Evolutionary conservation across 2,329 filamentous ascomycete genomes (phyloP).

Genomic region (Verruconis gallopava): DNA sequence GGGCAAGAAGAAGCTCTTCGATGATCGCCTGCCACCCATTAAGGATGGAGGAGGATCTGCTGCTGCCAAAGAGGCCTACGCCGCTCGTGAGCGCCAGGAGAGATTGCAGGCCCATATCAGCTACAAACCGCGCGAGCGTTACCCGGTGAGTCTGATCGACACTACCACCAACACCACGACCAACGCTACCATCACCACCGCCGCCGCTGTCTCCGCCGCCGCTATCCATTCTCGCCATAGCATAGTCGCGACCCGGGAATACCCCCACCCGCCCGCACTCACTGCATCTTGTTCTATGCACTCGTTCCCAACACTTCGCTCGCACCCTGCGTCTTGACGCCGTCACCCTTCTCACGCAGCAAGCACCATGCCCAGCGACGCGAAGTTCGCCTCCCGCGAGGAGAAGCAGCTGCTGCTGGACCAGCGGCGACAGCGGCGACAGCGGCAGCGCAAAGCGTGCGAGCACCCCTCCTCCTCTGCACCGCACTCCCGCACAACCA

Average conservation of each 20-base stretch:
- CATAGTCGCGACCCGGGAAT: background rate
- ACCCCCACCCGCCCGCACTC: background rate
- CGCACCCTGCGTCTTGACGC: too few species aligned
- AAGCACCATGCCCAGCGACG: background rate
- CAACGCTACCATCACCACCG: background rate
- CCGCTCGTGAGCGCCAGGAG: too few species aligned
- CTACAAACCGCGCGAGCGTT: background rate
- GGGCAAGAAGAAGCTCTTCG: background rate
- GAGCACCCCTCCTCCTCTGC: too few species aligned
- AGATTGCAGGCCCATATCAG: background rate
- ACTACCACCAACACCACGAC: background rate
- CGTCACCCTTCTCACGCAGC: background rate
- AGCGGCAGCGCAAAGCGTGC: too few species aligned
- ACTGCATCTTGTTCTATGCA: background rate
- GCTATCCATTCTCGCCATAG: background rate
- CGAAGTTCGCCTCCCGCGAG: slow-evolving; percentile 2
- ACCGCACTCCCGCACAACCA: too few species aligned
- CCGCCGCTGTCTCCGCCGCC: background rate
- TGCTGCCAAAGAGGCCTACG: too few species aligned
- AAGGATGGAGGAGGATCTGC: too few species aligned
- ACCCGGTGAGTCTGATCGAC: background rate
- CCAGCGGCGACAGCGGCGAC: too few species aligned
- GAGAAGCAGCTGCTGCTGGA: too few species aligned
- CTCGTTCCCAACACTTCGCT: background rate
- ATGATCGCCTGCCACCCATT: background rate